These are phyloP conservation scores for Chalciporus chontae DNA, from an alignment of 768 basidiomycete genomes.

Conservation along the genomic window DNA sequence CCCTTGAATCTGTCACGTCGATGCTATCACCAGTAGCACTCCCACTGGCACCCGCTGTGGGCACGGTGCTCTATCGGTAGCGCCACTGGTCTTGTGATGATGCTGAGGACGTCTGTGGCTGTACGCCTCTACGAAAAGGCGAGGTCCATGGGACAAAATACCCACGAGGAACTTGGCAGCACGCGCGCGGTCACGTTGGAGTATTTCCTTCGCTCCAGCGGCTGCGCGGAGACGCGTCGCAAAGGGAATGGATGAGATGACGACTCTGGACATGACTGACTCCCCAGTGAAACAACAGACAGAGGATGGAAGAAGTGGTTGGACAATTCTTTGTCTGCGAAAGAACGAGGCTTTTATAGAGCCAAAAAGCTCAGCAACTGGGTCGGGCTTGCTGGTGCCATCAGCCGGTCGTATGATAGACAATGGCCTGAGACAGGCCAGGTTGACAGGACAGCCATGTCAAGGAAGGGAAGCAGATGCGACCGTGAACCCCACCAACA, in stretches of 20 bases:
- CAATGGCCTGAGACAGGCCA: not conserved
- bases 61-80: not conserved
- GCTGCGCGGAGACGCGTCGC: constrained; percentile 37
- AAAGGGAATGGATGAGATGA: constrained; percentile 43
- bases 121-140: constrained; percentile 29
- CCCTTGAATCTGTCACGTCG: constrained; percentile 55
- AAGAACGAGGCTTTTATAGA: constrained; percentile 17
- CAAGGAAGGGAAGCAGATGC: not conserved
- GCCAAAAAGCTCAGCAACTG: not conserved
- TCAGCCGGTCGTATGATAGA: not conserved
- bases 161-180: constrained; percentile 55
- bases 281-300: not conserved
- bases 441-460: not conserved
- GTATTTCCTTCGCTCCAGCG: constrained; percentile 44
- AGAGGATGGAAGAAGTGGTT: not conserved
- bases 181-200: constrained; percentile 51
- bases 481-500: not conserved
- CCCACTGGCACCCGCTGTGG: no score
- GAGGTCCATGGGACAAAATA: constrained; percentile 52
- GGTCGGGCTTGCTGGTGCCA: not conserved
- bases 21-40: constrained; percentile 29
- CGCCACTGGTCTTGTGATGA: not conserved
- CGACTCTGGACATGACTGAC: constrained; percentile 34
- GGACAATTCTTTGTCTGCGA: not conserved
- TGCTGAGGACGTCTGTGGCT: constrained; percentile 9